Conservation (phyloP, 129 eudicot genomes). For the Pseudognaphalium luteoalbum region DNA sequence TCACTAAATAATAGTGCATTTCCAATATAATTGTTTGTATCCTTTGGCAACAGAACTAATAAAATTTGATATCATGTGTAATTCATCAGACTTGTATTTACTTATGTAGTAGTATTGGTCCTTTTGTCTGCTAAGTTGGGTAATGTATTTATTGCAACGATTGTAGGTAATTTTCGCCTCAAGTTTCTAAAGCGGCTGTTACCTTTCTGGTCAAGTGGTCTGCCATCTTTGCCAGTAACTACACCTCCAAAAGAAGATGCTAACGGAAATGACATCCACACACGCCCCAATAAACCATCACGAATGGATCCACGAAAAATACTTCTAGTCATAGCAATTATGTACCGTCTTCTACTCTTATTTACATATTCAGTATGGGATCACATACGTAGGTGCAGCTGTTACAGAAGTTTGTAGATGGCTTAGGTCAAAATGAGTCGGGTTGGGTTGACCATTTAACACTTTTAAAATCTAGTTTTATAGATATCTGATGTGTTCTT, state of each 20-base stretch:
- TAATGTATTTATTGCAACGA: neutral
- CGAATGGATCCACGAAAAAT: constrained; percentile 93
- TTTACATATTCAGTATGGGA: neutral
- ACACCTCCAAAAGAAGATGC: constrained; percentile 79
- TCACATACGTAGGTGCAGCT: neutral
- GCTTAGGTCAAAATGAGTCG: neutral
- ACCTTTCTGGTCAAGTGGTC: constrained; percentile 95
- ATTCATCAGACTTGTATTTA: too few relatives aligned
- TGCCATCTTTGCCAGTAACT: constrained; percentile 89
- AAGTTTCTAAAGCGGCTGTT: neutral
- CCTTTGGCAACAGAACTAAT: neutral
- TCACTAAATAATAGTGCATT: neutral
- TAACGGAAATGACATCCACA: constrained; percentile 62
- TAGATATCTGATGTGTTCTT: neutral
- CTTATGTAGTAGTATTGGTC: too few relatives aligned
- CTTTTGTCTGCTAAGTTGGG: too few relatives aligned
- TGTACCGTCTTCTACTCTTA: constrained; percentile 34
- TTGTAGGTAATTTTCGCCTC: neutral
- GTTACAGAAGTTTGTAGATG: neutral
- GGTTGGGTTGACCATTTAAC: neutral
- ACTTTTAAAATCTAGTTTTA: neutral
- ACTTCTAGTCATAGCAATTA: constrained; percentile 90
- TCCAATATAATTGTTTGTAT: neutral
- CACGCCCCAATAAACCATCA: constrained; percentile 66
- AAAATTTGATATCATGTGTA: too few relatives aligned